A percentile compares a stretch with the other conserved stretches of the same genome.
Conservation (phyloP, 345 rosid species). For the Euphorbia tirucalli region DNA sequence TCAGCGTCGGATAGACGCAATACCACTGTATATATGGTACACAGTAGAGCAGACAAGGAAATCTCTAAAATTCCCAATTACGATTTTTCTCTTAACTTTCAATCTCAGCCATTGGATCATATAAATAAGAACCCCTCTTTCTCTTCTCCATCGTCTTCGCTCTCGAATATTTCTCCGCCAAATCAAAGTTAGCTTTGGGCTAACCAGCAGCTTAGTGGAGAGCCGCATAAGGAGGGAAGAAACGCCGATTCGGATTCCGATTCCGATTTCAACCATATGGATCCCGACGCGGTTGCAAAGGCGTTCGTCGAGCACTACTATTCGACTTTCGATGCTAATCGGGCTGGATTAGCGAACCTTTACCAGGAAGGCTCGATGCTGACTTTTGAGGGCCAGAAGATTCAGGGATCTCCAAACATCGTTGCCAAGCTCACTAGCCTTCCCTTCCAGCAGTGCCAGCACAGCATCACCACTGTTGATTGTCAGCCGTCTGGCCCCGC, state of each 20-base stretch:
- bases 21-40: background rate
- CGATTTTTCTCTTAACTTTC: background rate
- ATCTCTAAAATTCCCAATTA: background rate
- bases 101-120: slow-evolving; percentile 10
- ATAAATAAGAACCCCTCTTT: background rate
- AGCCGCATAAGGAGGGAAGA: background rate
- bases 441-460: slow-evolving; percentile 95
- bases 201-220: slow-evolving; percentile 15
- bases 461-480: slow-evolving; percentile 75
- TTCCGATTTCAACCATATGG: slow-evolving; percentile 39
- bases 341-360: slow-evolving; percentile 56
- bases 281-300: slow-evolving; percentile 75
- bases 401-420: slow-evolving; percentile 73
- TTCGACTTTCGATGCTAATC: slow-evolving; percentile 70
- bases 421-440: slow-evolving; percentile 77
- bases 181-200: slow-evolving; percentile 18
- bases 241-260: too few species aligned
- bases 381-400: slow-evolving; percentile 94
- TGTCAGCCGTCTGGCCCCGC: slow-evolving; percentile 98
- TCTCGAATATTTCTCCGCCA: background rate
- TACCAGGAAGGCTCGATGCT: slow-evolving; percentile 88
- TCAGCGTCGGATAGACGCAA: background rate
- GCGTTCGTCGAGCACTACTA: slow-evolving; percentile 96
- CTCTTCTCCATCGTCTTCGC: background rate
- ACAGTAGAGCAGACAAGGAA: background rate